phyloP scores from a whole-genome alignment of 202 grass and related monocot species.

The Panicum hallii region DNA sequence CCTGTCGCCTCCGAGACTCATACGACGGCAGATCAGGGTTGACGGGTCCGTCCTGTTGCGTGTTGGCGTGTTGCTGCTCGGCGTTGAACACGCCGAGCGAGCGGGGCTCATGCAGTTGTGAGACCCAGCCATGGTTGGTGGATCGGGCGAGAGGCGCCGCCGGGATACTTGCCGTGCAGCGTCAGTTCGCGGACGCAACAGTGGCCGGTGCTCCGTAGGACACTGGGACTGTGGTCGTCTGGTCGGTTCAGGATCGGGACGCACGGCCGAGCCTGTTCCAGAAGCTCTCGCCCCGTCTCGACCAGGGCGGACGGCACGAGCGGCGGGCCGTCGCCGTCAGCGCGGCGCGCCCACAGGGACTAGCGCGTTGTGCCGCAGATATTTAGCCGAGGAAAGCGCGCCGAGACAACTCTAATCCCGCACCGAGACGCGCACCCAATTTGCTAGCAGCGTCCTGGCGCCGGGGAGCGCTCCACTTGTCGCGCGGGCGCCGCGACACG shows the following conservation, averaged over 20 bases:
- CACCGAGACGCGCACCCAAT: neutral
- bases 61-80: neutral
- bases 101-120: neutral
- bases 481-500: neutral
- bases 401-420: neutral
- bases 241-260: neutral
- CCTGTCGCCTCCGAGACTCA: too few relatives aligned
- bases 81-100: neutral
- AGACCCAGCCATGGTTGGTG: neutral
- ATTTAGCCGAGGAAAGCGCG: slow-evolving; percentile 34
- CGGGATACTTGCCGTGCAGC: neutral
- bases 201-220: neutral
- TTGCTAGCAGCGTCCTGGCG: neutral
- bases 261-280: neutral
- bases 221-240: neutral
- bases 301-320: neutral
- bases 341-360: neutral
- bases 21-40: neutral
- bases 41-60: neutral
- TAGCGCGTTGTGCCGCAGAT: neutral
- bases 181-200: neutral
- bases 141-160: neutral
- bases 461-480: slow-evolving; percentile 37
- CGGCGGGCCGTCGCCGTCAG: neutral
- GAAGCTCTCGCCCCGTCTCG: neutral